These are phyloP conservation scores for Ustilago xerochloae DNA, from an alignment of 1,284 basidiomycete species.

Conservation along the genomic window DNA sequence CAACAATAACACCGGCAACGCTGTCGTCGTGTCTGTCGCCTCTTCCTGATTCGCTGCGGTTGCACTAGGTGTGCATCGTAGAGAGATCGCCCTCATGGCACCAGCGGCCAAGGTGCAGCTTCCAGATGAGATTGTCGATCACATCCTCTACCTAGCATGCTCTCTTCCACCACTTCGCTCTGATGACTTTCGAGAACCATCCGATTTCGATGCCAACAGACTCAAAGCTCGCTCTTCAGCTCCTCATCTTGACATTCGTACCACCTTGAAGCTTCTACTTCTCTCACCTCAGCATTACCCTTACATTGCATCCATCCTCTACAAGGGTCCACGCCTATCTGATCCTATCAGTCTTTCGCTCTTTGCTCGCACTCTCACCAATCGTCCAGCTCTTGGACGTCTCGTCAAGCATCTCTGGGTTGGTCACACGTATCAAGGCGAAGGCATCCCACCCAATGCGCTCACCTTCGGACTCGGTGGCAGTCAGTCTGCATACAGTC, in stretches of 20 bases:
- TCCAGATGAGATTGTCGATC: slow-evolving; percentile 53
- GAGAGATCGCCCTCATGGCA: slow-evolving; percentile 6
- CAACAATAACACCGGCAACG: too few relatives aligned
- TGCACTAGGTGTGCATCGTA: not conserved
- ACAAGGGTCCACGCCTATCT: slow-evolving; percentile 46
- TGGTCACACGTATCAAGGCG: slow-evolving; percentile 47
- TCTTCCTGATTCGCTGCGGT: not conserved
- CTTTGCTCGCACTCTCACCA: slow-evolving; percentile 46
- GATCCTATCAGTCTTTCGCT: slow-evolving; percentile 50
- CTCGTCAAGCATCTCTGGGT: slow-evolving; percentile 56
- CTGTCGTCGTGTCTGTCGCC: too few relatives aligned
- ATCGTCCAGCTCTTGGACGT: slow-evolving; percentile 45
- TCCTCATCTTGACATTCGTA: slow-evolving; percentile 45
- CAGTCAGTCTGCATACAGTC: slow-evolving; percentile 38
- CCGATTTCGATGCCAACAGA: slow-evolving; percentile 36
- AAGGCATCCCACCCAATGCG: slow-evolving; percentile 41
- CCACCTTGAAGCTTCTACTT: slow-evolving; percentile 45
- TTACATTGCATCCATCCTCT: slow-evolving; percentile 51
- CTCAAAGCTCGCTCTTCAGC: slow-evolving; percentile 44
- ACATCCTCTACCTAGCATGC: slow-evolving; percentile 52
- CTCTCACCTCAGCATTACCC: slow-evolving; percentile 52
- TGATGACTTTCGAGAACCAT: slow-evolving; percentile 34
- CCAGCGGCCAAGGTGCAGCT: slow-evolving; percentile 30
- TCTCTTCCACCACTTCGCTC: slow-evolving; percentile 36
- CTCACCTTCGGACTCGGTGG: slow-evolving; percentile 40